Base-by-base conservation (phyloP, 202 grass and related monocot species). In the Miscanthus sacchariflorus region DNA sequence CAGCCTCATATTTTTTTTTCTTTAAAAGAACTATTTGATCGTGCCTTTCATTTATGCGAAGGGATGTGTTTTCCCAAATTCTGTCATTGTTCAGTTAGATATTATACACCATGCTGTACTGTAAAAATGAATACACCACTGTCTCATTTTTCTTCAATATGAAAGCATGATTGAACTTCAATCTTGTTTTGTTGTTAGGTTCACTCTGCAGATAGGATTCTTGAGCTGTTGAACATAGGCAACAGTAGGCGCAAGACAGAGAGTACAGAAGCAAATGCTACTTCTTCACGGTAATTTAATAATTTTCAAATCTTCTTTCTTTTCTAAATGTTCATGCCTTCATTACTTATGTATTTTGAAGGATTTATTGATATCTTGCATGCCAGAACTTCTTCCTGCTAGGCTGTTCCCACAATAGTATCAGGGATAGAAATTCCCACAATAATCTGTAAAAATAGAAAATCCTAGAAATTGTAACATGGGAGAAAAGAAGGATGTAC, bases 221-320 rank as follows among this genome's bases (percentile, higher is more conserved):
- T 99, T 90, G 97, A 99, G 91, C 91, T 99, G 69, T 92, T 99
- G 45, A 99, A 93, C 90, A 90, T 99, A 86, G 97, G 97, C 78
- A 99, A 99, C 45, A 95, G 90, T 70, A 90, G 97, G 70, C 97
- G 94, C 70, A 99, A 99, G 90, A 99, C 93, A 89, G 97, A 99
- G 81, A 99, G 93, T 80, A 99, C 97, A 9, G 93, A 97, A 88
- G 94, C 97, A 86, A 99, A 99, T 69, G 77, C 88, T 87, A 99
- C 97, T 65, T 99, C 97, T 76, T 99, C 97, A 81, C 89, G 94
- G 97, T 99, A 97, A 81, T 63, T 83, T 56, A 54, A 75, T 46
- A 66, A 28, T 56, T 9, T 73, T 6, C 6, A 17, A 44, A 56
- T 80, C 21, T 85, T 7, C 30, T 40, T 86, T 61, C 9, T 12